A percentile compares a stretch with the other conserved stretches of the same genome.
phyloP scores from a whole-genome alignment of 192 early-diverging fungal genomes.

The Thamnidium elegans region DNA sequence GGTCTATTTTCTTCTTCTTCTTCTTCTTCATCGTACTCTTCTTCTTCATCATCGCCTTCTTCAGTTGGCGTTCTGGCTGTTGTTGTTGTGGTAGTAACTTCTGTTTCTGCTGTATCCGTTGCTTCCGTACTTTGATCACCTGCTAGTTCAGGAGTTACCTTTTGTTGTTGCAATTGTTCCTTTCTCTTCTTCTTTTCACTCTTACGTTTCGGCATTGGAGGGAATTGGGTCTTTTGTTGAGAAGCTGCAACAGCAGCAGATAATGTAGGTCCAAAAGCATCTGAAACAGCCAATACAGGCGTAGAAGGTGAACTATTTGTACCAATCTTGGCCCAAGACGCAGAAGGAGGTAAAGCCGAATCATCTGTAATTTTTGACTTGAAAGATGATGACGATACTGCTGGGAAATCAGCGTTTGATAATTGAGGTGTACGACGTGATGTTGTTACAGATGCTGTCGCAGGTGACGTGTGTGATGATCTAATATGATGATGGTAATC shows the following conservation, averaged over 20 bases:
- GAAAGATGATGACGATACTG: neutral
- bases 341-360: slow-evolving; percentile 55
- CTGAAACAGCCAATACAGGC: slow-evolving; percentile 25
- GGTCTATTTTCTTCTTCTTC: neutral
- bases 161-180: slow-evolving; percentile 13
- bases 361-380: neutral
- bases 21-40: neutral
- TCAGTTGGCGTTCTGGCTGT: too few relatives aligned
- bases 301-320: slow-evolving; percentile 27
- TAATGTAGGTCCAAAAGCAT: slow-evolving; percentile 38
- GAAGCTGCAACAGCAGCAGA: slow-evolving; percentile 28
- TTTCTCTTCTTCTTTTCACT: slow-evolving; percentile 32
- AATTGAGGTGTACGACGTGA: neutral
- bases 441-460: too few relatives aligned
- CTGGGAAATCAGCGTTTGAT: neutral
- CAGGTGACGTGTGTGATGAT: neutral
- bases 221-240: slow-evolving; percentile 27
- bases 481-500: neutral
- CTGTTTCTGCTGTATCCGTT: neutral
- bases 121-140: neutral
- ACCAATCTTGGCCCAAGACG: slow-evolving; percentile 54
- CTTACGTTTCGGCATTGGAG: slow-evolving; percentile 14
- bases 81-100: neutral
- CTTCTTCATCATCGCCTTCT: neutral
- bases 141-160: neutral